These are phyloP conservation scores for Naganishia liquefaciens DNA, from an alignment of 1,284 basidiomycete genomes.

Conservation along the genomic window DNA sequence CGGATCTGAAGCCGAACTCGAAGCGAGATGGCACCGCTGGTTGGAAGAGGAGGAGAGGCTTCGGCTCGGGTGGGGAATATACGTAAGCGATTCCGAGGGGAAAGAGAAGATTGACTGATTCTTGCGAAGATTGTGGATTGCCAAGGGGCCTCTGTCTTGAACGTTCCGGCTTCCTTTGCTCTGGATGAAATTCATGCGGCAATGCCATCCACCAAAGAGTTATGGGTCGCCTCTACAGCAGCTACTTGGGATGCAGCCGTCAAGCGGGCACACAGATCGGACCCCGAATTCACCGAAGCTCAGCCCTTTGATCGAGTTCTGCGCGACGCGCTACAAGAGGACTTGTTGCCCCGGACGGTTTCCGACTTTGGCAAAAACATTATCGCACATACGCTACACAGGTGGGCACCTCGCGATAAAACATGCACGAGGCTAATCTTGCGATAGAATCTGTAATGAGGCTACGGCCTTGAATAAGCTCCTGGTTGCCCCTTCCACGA, in stretches of 20 bases:
- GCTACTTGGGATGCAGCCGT: constrained; percentile 36
- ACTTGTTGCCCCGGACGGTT: constrained; percentile 29
- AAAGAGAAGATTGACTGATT: neutral
- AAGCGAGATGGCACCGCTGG: constrained; percentile 34
- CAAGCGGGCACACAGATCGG: constrained; percentile 10
- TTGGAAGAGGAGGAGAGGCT: constrained; percentile 42
- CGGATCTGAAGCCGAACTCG: constrained; percentile 1
- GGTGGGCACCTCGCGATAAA: constrained; percentile 33
- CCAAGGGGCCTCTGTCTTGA: constrained; percentile 38
- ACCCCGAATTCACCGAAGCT: constrained; percentile 14
- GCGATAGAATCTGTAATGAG: constrained; percentile 26
- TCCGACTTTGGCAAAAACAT: constrained; percentile 40
- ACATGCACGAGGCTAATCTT: neutral
- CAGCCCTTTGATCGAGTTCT: constrained; percentile 39
- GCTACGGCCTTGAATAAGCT: constrained; percentile 30
- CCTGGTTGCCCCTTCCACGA: constrained; percentile 8
- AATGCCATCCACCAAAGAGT: constrained; percentile 37
- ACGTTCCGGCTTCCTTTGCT: constrained; percentile 39
- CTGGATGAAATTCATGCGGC: constrained; percentile 40
- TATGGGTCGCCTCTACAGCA: constrained; percentile 41
- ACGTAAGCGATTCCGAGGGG: constrained; percentile 36
- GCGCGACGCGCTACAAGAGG: constrained; percentile 35
- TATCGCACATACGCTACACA: constrained; percentile 39
- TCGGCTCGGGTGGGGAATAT: constrained; percentile 44
- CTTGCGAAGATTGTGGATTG: constrained; percentile 40